These are phyloP conservation scores for Fallopia convolvulus DNA, from an alignment of 148 eudicot species.

Conservation along the genomic window DNA sequence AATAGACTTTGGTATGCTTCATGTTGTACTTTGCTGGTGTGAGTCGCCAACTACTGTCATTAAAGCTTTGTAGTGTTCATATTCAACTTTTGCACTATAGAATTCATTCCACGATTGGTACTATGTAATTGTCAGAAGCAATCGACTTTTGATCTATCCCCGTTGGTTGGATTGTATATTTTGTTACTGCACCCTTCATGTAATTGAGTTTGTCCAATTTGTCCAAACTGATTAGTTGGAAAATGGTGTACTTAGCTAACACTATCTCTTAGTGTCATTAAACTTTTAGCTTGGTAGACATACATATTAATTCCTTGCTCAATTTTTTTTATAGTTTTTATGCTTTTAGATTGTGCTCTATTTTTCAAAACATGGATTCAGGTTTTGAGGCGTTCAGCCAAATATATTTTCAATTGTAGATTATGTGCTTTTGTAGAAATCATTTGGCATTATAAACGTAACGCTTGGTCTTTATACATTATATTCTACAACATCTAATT, in stretches of 20 bases:
- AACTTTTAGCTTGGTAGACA: constrained; percentile 38
- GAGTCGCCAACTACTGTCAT: too few relatives aligned
- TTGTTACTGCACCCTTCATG: constrained; percentile 64
- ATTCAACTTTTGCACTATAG: too few relatives aligned
- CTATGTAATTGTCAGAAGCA: too few relatives aligned
- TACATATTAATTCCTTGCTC: constrained; percentile 61
- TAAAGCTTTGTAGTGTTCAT: too few relatives aligned
- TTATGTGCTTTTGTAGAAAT: not conserved
- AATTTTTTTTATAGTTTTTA: constrained; percentile 54
- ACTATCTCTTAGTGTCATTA: not conserved
- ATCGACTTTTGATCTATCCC: too few relatives aligned
- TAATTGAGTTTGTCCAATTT: not conserved
- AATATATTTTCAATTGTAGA: constrained; percentile 23
- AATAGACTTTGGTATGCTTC: too few relatives aligned
- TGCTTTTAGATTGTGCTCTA: constrained; percentile 60
- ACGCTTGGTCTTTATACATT: not conserved
- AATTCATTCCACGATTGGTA: too few relatives aligned
- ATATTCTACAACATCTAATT: not conserved
- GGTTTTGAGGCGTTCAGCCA: constrained; percentile 65
- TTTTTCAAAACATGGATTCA: constrained; percentile 66
- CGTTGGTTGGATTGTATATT: constrained; percentile 74
- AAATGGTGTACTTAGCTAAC: not conserved
- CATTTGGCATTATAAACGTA: not conserved
- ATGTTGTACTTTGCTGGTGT: too few relatives aligned
- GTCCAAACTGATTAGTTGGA: not conserved